Percentiles rank a stretch among this genome's conserved stretches.
Evolutionary conservation across 2,329 filamentous ascomycete species (phyloP).

Genomic region (Fusarium lyarnte): DNA sequence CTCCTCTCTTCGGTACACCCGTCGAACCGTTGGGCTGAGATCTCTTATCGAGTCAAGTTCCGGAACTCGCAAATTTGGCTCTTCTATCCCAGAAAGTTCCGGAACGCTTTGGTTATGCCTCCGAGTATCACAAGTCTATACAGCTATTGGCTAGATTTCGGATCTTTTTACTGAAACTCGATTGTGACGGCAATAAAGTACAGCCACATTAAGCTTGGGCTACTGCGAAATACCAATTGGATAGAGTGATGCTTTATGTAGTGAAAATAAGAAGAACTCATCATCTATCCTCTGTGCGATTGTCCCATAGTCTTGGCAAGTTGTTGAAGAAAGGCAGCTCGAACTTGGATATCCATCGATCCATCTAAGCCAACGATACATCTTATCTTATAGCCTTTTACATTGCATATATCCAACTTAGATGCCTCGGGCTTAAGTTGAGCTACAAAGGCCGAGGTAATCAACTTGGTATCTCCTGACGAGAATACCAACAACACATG

Average conservation of each 20-base stretch:
- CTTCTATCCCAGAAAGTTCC: not conserved
- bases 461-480: not conserved
- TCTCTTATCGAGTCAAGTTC: not conserved
- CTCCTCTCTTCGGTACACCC: not conserved
- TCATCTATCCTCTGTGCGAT: not conserved
- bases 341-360: not conserved
- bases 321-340: not conserved
- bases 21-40: not conserved
- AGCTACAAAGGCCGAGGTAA: not conserved
- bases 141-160: not conserved
- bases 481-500: not conserved
- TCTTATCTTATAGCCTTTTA: not conserved
- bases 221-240: not conserved
- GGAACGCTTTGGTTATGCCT: too few relatives aligned
- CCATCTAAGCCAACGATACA: not conserved
- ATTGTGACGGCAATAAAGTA: not conserved
- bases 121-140: not conserved
- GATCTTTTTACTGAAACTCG: not conserved
- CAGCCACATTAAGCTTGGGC: not conserved
- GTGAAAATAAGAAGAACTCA: not conserved
- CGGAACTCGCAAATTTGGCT: not conserved
- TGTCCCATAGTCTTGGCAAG: not conserved
- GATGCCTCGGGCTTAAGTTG: not conserved
- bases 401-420: not conserved
- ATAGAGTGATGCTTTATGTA: not conserved